Evolutionary conservation across 768 basidiomycete species (phyloP).

Genomic region (Boletales sp.): DNA sequence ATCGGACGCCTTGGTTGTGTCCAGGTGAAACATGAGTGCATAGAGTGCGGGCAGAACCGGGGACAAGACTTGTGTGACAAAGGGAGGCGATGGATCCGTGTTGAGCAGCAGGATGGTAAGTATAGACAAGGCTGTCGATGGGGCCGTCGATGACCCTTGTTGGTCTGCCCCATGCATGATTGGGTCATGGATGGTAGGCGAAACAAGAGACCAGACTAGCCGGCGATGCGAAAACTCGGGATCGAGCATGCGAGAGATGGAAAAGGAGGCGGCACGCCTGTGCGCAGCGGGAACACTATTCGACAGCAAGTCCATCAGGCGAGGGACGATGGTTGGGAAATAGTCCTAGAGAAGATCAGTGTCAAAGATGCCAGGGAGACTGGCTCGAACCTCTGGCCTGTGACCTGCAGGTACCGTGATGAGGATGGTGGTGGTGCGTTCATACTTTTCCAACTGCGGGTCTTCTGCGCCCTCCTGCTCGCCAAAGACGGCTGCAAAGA

Average conservation of each 20-base stretch:
- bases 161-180: constrained; percentile 31
- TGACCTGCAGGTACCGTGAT: constrained; percentile 57
- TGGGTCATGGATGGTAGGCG: constrained; percentile 52
- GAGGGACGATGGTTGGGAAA: constrained; percentile 51
- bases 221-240: constrained; percentile 21
- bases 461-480: constrained; percentile 53
- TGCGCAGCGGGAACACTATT: constrained; percentile 36
- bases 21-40: constrained; percentile 54
- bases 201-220: constrained; percentile 32
- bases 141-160: constrained; percentile 9
- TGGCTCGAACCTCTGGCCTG: constrained; percentile 47
- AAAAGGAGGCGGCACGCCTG: constrained; percentile 62
- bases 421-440: constrained; percentile 65
- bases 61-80: constrained; percentile 60
- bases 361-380: background rate
- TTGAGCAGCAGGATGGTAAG: constrained; percentile 63
- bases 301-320: constrained; percentile 49
- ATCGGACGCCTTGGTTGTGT: constrained; percentile 56
- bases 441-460: constrained; percentile 63
- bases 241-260: constrained; percentile 62
- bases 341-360: constrained; percentile 49
- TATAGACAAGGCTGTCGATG: constrained; percentile 44
- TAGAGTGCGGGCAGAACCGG: constrained; percentile 70
- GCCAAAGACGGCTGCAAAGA: constrained; percentile 67
- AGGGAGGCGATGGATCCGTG: constrained; percentile 71